Percentiles rank a stretch among this genome's conserved stretches.
phyloP scores from a whole-genome alignment of 805 yeast genomes.

The Kluyveromyces nonfermentans region DNA sequence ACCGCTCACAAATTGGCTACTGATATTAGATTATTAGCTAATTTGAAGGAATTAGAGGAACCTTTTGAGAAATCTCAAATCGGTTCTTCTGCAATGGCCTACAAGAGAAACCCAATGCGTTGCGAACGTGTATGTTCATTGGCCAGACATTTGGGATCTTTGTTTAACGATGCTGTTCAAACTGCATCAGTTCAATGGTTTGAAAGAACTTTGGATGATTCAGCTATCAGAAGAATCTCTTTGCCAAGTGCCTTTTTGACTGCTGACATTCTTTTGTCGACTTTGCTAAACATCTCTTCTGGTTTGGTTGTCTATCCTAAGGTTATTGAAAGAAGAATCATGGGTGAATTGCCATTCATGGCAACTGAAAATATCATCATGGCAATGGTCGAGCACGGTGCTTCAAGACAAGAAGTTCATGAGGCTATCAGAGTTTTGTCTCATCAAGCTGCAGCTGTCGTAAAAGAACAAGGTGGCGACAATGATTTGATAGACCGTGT shows the following conservation, averaged over 20 bases:
- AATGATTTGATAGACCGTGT: slow-evolving; percentile 91
- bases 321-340: slow-evolving; percentile 94
- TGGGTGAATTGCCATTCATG: slow-evolving; percentile 95
- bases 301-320: slow-evolving; percentile 98
- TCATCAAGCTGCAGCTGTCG: slow-evolving; percentile 95
- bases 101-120: slow-evolving; percentile 99
- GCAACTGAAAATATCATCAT: slow-evolving; percentile 98
- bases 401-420: slow-evolving; percentile 96
- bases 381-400: slow-evolving; percentile 99
- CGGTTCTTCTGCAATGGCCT: slow-evolving; percentile 98
- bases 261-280: slow-evolving; percentile 84
- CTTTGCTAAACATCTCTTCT: slow-evolving; percentile 83
- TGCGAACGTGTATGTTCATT: slow-evolving; percentile 98
- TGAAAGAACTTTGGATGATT: slow-evolving; percentile 96
- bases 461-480: slow-evolving; percentile 97
- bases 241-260: slow-evolving; percentile 94
- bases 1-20: slow-evolving; percentile 97
- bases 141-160: slow-evolving; percentile 88
- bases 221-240: slow-evolving; percentile 95
- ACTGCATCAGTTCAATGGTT: slow-evolving; percentile 99
- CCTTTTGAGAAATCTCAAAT: slow-evolving; percentile 98
- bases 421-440: slow-evolving; percentile 94
- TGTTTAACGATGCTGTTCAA: slow-evolving; percentile 87
- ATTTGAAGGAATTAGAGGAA: slow-evolving; percentile 94
- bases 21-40: slow-evolving; percentile 89